These are phyloP conservation scores for Iberis amara DNA, from an alignment of 441 rosid species.

Conservation along the genomic window DNA sequence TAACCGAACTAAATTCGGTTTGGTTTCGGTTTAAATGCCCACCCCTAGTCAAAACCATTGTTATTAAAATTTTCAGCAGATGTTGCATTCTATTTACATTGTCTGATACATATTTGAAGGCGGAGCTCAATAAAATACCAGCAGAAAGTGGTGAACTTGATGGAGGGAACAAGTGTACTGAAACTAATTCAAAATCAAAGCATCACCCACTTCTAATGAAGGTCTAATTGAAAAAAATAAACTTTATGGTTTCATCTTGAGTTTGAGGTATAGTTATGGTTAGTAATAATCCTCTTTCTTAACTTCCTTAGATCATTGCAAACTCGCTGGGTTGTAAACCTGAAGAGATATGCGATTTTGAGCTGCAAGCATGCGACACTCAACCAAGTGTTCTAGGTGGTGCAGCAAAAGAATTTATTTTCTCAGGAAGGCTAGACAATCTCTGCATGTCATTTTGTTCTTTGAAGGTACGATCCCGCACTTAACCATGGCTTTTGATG, in stretches of 20 bases:
- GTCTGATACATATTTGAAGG: constrained; percentile 39
- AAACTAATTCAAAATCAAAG: constrained; percentile 34
- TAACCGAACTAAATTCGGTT: no score
- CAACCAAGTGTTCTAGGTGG: constrained; percentile 85
- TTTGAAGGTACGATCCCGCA: constrained; percentile 49
- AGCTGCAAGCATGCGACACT: constrained; percentile 97
- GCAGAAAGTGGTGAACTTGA: constrained; percentile 35
- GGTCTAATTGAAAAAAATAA: constrained; percentile 35
- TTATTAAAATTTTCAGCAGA: neutral
- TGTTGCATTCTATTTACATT: neutral
- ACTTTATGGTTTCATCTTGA: constrained; percentile 1
- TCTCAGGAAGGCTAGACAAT: constrained; percentile 95
- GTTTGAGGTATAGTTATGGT: neutral
- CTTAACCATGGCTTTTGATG: neutral
- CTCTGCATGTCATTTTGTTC: constrained; percentile 98
- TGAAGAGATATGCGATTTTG: constrained; percentile 82
- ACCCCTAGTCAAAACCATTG: constrained; percentile 1
- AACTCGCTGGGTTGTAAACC: constrained; percentile 55
- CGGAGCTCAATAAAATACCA: constrained; percentile 57
- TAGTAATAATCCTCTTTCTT: constrained; percentile 19
- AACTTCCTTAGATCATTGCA: constrained; percentile 55
- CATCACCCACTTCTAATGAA: constrained; percentile 73
- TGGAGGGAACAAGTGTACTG: constrained; percentile 35
- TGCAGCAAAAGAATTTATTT: constrained; percentile 81
- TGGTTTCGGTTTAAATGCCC: no score